Conservation (phyloP, 1,284 basidiomycete species). For the Naganishia albida region DNA sequence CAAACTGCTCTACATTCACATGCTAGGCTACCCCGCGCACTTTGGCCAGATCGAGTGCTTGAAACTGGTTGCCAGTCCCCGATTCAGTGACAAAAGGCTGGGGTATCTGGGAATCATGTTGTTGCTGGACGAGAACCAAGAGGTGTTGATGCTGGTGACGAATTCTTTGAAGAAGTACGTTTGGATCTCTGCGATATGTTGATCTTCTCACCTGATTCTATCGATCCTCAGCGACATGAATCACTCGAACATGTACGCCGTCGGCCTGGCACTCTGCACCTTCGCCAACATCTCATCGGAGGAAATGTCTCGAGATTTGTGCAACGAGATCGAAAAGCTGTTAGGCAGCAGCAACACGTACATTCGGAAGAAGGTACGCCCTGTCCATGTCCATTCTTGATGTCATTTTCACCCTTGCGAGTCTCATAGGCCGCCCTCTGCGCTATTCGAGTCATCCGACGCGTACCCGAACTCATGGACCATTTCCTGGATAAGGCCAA, state of each 20-base stretch:
- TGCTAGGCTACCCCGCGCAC: slow-evolving; percentile 98
- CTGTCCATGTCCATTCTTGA: neutral
- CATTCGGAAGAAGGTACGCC: slow-evolving; percentile 90
- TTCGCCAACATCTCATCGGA: slow-evolving; percentile 99
- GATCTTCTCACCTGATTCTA: slow-evolving; percentile 12
- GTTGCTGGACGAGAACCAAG: slow-evolving; percentile 94
- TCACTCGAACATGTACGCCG: slow-evolving; percentile 98
- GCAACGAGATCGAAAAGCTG: slow-evolving; percentile 96
- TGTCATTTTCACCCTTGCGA: slow-evolving; percentile 16
- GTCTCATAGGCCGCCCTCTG: slow-evolving; percentile 80
- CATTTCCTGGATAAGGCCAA: slow-evolving; percentile 89
- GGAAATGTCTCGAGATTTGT: slow-evolving; percentile 95
- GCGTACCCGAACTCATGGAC: slow-evolving; percentile 93
- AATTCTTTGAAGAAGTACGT: slow-evolving; percentile 97
- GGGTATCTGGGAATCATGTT: slow-evolving; percentile 99
- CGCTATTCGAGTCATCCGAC: slow-evolving; percentile 92
- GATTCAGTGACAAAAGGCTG: slow-evolving; percentile 94
- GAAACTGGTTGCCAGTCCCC: slow-evolving; percentile 96
- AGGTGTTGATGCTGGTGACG: slow-evolving; percentile 95
- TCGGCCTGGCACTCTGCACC: slow-evolving; percentile 94
- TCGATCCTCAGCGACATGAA: slow-evolving; percentile 83
- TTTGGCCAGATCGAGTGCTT: slow-evolving; percentile 99
- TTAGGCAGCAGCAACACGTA: slow-evolving; percentile 97
- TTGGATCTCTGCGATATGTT: neutral
- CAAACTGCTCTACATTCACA: slow-evolving; percentile 98